A percentile compares a stretch with the other conserved stretches of the same genome.
Evolutionary conservation across 129 eudicot genomes (phyloP).

Genomic region (Kitagawia praeruptora): DNA sequence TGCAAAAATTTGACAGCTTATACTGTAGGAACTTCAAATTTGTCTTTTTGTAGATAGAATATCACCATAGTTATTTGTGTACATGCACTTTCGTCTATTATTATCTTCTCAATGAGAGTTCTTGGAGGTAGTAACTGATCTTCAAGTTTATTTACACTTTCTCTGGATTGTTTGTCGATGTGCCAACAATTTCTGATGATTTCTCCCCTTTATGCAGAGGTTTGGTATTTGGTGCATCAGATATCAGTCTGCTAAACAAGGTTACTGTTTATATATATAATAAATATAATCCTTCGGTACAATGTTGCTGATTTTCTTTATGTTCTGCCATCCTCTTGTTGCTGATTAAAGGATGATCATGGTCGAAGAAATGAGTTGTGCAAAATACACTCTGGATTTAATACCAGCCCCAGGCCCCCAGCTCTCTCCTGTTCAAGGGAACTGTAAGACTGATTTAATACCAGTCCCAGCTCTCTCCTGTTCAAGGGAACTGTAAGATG

Average conservation of each 20-base stretch:
- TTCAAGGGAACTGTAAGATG: conserved; percentile 20
- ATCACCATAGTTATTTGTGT: not conserved
- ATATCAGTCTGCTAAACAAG: not conserved
- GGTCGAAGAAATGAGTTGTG: conserved; percentile 25
- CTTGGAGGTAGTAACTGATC: not conserved
- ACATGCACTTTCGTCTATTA: not conserved
- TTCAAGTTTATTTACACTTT: not conserved
- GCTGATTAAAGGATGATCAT: conserved; percentile 11
- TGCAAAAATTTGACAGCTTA: not conserved
- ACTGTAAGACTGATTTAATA: conserved; percentile 30
- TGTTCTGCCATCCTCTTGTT: not conserved
- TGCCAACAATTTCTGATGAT: not conserved
- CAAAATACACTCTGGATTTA: conserved; percentile 36
- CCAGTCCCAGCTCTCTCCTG: conserved; percentile 23
- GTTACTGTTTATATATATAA: not conserved
- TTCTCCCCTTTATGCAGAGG: not conserved
- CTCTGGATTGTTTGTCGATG: not conserved
- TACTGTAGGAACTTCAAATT: not conserved
- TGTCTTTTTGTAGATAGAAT: not conserved
- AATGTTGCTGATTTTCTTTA: not conserved
- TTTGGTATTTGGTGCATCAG: not conserved
- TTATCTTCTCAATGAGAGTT: not conserved
- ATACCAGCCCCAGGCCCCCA: conserved; percentile 32
- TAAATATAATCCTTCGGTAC: not conserved
- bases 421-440: conserved; percentile 20